Evolutionary conservation across 352 stramenopile species (phyloP), one percentile per base, ranked within the genome.

Genomic region (Phytophthora citricola): DNA sequence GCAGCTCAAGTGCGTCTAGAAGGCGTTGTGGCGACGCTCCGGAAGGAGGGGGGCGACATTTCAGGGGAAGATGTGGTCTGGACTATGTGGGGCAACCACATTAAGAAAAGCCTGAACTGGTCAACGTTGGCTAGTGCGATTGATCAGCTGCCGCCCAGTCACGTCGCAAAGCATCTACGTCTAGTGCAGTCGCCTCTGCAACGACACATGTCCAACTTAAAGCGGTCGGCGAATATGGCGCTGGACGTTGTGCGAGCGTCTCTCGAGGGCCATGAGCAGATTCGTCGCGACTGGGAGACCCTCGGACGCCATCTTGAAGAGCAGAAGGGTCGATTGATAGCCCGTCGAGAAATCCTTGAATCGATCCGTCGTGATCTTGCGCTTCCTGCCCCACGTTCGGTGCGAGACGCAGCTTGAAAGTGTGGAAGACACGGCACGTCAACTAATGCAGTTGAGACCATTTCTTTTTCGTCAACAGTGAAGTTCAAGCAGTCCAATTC

Each of bases 11-110:
- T 41, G 12, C 7, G 36, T 43, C 40, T 46, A 3, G 9, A 20
- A 46, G 40, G 29, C 40, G 12, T 46, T 46, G 40, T 46, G 8
- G 40, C 6, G 15, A 14, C 11, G 4, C 40, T 46, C 17, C 40
- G 22, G 12, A 10, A 22, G 11, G 17, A 46, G 31, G 40, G 40
- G 40, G 40, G 2, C n/a, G 9, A 46, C 40, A 20, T 46, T 46
- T 46, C 40, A 46, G 40, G 40, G 5, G 40, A 0, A 12, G 40
- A n/a, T 29, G 11, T 46, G 0, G 17, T 29, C 17, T 27, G 59
- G 45, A 24, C 32, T 20, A n/a, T 68, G 59, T 65, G 58, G 66
- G 66, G 52, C 3, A 63, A 67, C 31, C 26, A 60, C 8, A 52
- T 69, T 15, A 58, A 48, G 2, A 5, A 41, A 1, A 58, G 38